A percentile compares a stretch with the other conserved stretches of the same genome.
These are phyloP conservation scores for Nematodospora valgi DNA, from an alignment of 805 yeast species.

Conservation along the genomic window DNA sequence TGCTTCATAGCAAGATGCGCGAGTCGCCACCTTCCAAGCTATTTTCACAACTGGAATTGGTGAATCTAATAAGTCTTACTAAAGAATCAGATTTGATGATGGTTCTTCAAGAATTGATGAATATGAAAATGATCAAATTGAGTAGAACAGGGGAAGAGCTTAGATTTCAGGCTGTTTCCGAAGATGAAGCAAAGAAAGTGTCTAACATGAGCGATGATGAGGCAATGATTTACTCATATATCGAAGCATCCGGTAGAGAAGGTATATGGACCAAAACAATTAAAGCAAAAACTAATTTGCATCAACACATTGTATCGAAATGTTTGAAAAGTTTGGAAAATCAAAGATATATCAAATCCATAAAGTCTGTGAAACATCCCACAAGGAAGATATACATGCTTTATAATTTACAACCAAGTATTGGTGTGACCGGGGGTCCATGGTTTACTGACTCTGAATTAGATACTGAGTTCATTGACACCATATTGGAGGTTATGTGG, in stretches of 20 bases:
- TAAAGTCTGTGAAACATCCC: constrained; percentile 88
- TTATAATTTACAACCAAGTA: constrained; percentile 87
- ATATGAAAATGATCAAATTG: constrained; percentile 63
- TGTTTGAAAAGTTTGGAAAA: constrained; percentile 77
- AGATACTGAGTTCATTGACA: constrained; percentile 89
- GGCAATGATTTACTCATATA: constrained; percentile 84
- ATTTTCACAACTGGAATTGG: constrained; percentile 69
- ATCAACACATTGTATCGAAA: constrained; percentile 84
- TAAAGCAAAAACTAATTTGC: constrained; percentile 82
- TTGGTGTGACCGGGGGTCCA: constrained; percentile 97
- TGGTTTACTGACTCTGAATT: constrained; percentile 97
- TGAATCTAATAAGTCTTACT: constrained; percentile 37
- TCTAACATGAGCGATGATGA: constrained; percentile 82
- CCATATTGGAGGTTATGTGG: constrained; percentile 83
- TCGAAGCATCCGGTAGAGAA: constrained; percentile 90
- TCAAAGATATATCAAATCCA: constrained; percentile 80
- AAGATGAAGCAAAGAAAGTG: constrained; percentile 72
- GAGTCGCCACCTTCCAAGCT: constrained; percentile 44
- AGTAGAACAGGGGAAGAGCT: constrained; percentile 64
- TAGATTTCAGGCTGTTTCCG: constrained; percentile 71
- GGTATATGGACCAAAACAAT: constrained; percentile 96
- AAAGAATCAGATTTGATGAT: constrained; percentile 45
- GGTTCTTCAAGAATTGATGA: constrained; percentile 48
- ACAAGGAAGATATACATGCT: constrained; percentile 96
- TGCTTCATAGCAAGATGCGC: constrained; percentile 65